Evolutionary conservation across 225 moss, liverwort and hornwort species (phyloP), one percentile per base, ranked within the genome.

Genomic region (Climacium dendroides): DNA sequence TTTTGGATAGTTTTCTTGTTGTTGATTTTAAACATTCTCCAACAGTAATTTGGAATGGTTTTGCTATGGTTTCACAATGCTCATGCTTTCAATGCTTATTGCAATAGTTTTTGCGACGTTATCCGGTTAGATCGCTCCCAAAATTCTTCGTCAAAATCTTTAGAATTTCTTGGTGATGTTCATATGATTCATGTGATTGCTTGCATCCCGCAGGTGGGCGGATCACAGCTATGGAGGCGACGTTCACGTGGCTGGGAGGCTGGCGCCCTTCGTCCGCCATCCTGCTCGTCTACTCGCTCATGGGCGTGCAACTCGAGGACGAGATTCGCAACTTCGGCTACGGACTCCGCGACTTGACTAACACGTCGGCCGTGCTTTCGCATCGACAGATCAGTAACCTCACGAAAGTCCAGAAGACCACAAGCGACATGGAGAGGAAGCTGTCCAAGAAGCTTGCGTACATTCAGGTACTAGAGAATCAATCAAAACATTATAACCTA

Each of bases 261-360:
- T 96, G 96, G 96, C 88, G 96, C 57, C 95, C 96, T 37, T 91
- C 96, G 28, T 43, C 95, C 11, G 94, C 95, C 11, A 52, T 96
- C 64, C 92, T 94, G 76, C 89, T 96, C 54, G 95, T 95, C 19
- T 94, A 91, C 71, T 95, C 96, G 79, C 90, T 95, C 34, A 96
- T 96, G 96, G 94, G 92, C 18, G 91, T 95, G n/a, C 91, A 94
- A 45, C 87, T 95, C 47, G 94, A 94, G 47, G 84, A 94, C 77
- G 96, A 95, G 37, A 91, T 93, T 15, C 87, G 91, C 50, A 87
- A 67, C 69, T 88, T 89, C 85, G 90, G 85, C 23, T 71, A 48
- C 80, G 93, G 92, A 45, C 14, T 93, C 53, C 88, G 90, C 53
- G 69, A 69, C 39, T 6, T 22, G 47, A 59, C 67, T 7, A 81